Percentiles rank a stretch among this genome's conserved stretches.
These are phyloP conservation scores for Wolfiporia cocos DNA, from an alignment of 1,284 basidiomycete genomes.

Conservation along the genomic window DNA sequence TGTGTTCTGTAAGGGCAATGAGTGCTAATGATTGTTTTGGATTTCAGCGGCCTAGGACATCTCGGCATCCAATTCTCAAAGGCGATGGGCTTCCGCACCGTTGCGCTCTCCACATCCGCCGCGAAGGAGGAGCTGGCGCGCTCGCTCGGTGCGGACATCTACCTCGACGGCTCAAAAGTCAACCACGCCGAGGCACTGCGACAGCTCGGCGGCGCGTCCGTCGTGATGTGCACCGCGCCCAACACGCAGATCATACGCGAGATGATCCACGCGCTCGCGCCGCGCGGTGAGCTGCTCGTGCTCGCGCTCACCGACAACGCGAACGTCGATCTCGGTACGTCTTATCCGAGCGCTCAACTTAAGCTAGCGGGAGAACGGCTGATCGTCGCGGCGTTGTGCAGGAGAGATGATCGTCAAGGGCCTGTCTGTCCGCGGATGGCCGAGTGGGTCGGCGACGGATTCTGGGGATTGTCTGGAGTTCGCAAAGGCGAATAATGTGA, in stretches of 20 bases:
- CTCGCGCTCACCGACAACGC: conserved; percentile 15
- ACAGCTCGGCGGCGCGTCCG: conserved; percentile 22
- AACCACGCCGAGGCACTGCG: conserved; percentile 20
- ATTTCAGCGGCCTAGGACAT: conserved; percentile 27
- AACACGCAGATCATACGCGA: conserved; percentile 12
- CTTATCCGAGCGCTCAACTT: neutral
- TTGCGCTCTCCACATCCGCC: conserved; percentile 23
- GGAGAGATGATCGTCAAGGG: conserved; percentile 18
- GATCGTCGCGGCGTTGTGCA: neutral
- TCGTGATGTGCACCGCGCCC: conserved; percentile 25
- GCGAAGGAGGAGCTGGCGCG: conserved; percentile 23
- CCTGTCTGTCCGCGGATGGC: conserved; percentile 19
- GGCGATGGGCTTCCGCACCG: conserved; percentile 24
- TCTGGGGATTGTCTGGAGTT: conserved; percentile 19
- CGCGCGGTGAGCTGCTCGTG: conserved; percentile 21
- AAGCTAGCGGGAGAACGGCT: neutral
- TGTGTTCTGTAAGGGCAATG: neutral
- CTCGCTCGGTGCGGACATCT: conserved; percentile 23
- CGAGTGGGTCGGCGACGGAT: conserved; percentile 19
- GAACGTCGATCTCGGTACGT: conserved; percentile 12
- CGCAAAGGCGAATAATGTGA: conserved; percentile 15
- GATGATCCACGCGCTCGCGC: conserved; percentile 18
- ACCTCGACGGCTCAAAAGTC: conserved; percentile 21
- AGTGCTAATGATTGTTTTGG: neutral
- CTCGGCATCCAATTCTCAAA: conserved; percentile 26